Conservation (phyloP, 257 asterid species). For the Jaltomata sinuosa region DNA sequence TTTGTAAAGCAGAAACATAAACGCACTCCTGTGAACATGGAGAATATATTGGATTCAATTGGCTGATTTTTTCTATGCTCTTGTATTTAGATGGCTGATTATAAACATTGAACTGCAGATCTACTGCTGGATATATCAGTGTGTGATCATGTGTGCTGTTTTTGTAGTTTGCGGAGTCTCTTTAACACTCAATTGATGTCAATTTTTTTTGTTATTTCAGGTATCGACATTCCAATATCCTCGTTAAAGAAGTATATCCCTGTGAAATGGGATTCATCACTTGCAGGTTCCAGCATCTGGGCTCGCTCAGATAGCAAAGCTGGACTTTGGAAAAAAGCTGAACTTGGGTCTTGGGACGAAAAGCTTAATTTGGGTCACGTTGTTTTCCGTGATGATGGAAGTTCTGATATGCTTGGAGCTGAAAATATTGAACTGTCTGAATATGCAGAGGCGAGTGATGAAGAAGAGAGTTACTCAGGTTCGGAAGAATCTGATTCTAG, state of each 20-base stretch:
- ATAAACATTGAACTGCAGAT: neutral
- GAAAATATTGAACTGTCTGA: slow-evolving; percentile 56
- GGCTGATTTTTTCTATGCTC: neutral
- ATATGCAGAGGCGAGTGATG: slow-evolving; percentile 50
- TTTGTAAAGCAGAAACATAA: too few relatives aligned
- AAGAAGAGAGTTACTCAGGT: slow-evolving; percentile 47
- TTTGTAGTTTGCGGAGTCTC: neutral
- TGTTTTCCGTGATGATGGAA: slow-evolving; percentile 71
- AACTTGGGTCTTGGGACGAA: slow-evolving; percentile 81
- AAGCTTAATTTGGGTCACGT: slow-evolving; percentile 45
- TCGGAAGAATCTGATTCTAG: slow-evolving; percentile 50
- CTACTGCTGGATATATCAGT: neutral
- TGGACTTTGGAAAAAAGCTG: slow-evolving; percentile 90
- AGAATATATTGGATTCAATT: neutral
- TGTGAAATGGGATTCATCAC: slow-evolving; percentile 66
- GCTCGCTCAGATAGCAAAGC: slow-evolving; percentile 50
- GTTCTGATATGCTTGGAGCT: slow-evolving; percentile 51
- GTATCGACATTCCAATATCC: slow-evolving; percentile 57
- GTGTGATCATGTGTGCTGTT: neutral
- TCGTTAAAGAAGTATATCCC: slow-evolving; percentile 61
- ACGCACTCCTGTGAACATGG: too few relatives aligned
- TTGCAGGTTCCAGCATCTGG: slow-evolving; percentile 79
- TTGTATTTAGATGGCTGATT: neutral
- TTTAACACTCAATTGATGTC: neutral
- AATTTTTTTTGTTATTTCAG: slow-evolving; percentile 24